Conservation (phyloP, 164 flowering plant genomes). For the Annona cherimola region DNA sequence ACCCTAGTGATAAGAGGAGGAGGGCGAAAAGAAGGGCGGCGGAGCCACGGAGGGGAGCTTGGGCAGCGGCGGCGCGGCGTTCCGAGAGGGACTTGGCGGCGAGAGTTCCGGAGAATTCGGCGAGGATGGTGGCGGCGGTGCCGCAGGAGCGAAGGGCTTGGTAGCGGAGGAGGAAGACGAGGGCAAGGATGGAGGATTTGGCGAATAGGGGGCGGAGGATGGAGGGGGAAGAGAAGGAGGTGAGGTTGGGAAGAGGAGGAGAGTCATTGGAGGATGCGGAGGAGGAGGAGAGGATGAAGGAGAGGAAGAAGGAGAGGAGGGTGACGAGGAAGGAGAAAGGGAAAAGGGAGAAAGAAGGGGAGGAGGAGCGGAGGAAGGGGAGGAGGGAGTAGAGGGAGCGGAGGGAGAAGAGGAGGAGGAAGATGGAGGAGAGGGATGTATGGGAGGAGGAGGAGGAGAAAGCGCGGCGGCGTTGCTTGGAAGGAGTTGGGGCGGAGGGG, state of each 20-base stretch:
- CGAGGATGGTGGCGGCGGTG: constrained; percentile 74
- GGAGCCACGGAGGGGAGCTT: constrained; percentile 39
- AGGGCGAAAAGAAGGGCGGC: constrained; percentile 44
- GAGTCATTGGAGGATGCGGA: constrained; percentile 13
- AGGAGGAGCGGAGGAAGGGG: constrained; percentile 42
- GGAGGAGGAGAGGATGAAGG: constrained; percentile 26
- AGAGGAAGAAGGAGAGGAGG: constrained; percentile 27
- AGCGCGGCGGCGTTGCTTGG: constrained; percentile 44
- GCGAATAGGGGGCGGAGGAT: constrained; percentile 39
- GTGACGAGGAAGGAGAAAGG: constrained; percentile 44
- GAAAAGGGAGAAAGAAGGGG: constrained; percentile 38
- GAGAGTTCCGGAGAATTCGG: constrained; percentile 68
- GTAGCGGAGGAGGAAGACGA: constrained; percentile 72
- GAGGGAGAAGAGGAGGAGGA: constrained; percentile 43
- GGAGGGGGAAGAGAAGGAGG: constrained; percentile 35
- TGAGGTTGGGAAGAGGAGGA: constrained; percentile 22
- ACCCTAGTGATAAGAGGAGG: constrained; percentile 58
- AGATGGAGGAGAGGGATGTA: constrained; percentile 44
- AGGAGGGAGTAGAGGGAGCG: constrained; percentile 46
- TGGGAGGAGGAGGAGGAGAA: constrained; percentile 17
- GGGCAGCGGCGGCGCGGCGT: constrained; percentile 12
- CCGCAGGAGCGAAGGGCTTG: constrained; percentile 83
- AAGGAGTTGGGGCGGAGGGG: constrained; percentile 53
- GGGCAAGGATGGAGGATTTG: constrained; percentile 56
- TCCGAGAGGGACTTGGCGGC: constrained; percentile 49